Evolutionary conservation across 805 yeast species (phyloP).

Genomic region (Sugiyamaella qingdaonensis): DNA sequence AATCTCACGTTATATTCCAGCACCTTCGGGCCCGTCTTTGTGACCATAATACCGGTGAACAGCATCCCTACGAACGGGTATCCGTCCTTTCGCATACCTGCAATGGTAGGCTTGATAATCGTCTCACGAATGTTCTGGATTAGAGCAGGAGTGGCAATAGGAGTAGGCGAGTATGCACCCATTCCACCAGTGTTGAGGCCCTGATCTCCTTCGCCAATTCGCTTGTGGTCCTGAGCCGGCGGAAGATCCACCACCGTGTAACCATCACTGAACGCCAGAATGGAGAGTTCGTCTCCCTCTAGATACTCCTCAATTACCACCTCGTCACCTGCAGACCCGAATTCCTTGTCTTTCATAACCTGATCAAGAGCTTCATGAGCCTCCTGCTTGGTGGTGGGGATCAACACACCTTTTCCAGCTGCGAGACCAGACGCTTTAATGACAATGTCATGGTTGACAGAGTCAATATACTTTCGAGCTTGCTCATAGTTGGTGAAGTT

Average conservation of each 20-base stretch:
- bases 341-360: slow-evolving; percentile 84
- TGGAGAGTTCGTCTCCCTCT: slow-evolving; percentile 95
- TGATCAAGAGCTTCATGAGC: slow-evolving; percentile 79
- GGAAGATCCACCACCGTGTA: slow-evolving; percentile 88
- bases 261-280: slow-evolving; percentile 89
- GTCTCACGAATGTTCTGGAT: slow-evolving; percentile 63
- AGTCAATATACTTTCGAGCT: slow-evolving; percentile 67
- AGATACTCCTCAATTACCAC: slow-evolving; percentile 94
- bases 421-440: slow-evolving; percentile 98
- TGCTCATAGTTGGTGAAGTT: slow-evolving; percentile 73
- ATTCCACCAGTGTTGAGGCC: slow-evolving; percentile 99
- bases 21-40: slow-evolving; percentile 87
- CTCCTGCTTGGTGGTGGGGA: slow-evolving; percentile 79
- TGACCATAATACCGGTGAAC: slow-evolving; percentile 91
- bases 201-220: slow-evolving; percentile 86
- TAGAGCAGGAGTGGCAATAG: slow-evolving; percentile 77
- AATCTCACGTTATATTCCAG: slow-evolving; percentile 96
- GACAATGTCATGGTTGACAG: slow-evolving; percentile 71
- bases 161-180: slow-evolving; percentile 99
- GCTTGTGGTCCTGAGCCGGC: slow-evolving; percentile 97
- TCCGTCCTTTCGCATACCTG: slow-evolving; percentile 94
- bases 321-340: slow-evolving; percentile 91
- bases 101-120: slow-evolving; percentile 87
- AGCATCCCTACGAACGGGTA: slow-evolving; percentile 93
- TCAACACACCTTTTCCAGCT: slow-evolving; percentile 97